phyloP scores from a whole-genome alignment of 208 protist genomes.

The Trypanosomatidae sp. region DNA sequence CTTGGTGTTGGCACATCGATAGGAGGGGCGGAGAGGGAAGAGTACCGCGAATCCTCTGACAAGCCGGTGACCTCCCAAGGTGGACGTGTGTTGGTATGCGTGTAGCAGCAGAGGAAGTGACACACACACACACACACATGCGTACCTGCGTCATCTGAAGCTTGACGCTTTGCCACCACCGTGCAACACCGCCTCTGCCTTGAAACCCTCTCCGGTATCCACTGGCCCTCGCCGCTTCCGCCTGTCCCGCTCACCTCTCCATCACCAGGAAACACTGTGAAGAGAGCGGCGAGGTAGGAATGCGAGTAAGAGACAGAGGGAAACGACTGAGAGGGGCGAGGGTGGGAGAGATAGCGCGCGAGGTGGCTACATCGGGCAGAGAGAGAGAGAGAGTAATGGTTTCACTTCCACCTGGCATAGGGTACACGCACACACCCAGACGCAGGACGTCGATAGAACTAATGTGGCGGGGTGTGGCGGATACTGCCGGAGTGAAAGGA shows the following conservation, averaged over 20 bases:
- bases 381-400: not conserved
- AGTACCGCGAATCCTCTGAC: not conserved
- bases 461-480: too few relatives aligned
- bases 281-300: constrained; percentile 16
- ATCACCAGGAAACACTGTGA: not conserved
- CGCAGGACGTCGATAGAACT: not conserved
- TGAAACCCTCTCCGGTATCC: not conserved
- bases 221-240: not conserved
- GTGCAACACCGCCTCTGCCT: not conserved
- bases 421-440: not conserved
- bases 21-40: not conserved
- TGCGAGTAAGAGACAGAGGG: not conserved
- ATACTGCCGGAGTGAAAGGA: not conserved
- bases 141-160: not conserved
- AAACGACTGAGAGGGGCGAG: constrained; percentile 9
- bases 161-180: not conserved
- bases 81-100: not conserved
- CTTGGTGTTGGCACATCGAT: not conserved
- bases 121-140: not conserved
- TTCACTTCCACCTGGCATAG: not conserved
- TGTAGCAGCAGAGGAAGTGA: not conserved
- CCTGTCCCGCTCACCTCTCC: not conserved
- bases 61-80: not conserved
- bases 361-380: constrained; percentile 1
- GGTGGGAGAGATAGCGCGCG: not conserved